Evolutionary conservation across 208 protist species (phyloP).

Genomic region (Vickermania spadyakhi): DNA sequence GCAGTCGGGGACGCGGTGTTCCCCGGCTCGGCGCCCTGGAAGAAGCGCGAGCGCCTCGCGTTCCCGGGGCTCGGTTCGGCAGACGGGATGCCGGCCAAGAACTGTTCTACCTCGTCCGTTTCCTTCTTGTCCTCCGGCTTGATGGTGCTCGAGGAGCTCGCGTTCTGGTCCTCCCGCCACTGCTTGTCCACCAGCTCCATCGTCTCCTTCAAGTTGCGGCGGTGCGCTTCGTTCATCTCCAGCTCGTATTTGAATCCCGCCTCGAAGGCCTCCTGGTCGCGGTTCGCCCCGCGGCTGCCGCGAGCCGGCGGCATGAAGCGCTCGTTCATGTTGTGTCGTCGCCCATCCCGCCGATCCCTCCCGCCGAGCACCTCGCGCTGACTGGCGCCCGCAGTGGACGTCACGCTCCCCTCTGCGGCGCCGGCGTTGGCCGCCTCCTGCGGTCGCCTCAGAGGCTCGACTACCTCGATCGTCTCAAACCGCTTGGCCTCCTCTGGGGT

Average conservation of each 20-base stretch:
- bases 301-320: conserved; percentile 47
- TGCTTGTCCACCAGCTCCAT: conserved; percentile 41
- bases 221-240: conserved; percentile 55
- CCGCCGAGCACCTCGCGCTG: too few relatives aligned
- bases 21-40: conserved; percentile 9
- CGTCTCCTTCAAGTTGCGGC: conserved; percentile 47
- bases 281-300: conserved; percentile 36
- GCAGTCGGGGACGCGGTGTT: neutral
- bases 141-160: neutral
- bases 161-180: conserved; percentile 1
- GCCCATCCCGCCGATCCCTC: neutral
- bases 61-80: conserved; percentile 11
- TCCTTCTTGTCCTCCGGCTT: conserved; percentile 18
- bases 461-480: neutral
- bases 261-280: conserved; percentile 78
- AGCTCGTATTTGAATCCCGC: conserved; percentile 79
- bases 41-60: conserved; percentile 40
- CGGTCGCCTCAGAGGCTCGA: neutral
- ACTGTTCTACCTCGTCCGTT: conserved; percentile 35
- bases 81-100: conserved; percentile 30
- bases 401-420: too few relatives aligned
- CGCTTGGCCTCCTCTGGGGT: neutral
- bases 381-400: too few relatives aligned
- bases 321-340: conserved; percentile 18
- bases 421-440: too few relatives aligned